Evolutionary conservation across 148 eudicot species (phyloP).

Genomic region (Vaccinium macrocarpon): DNA sequence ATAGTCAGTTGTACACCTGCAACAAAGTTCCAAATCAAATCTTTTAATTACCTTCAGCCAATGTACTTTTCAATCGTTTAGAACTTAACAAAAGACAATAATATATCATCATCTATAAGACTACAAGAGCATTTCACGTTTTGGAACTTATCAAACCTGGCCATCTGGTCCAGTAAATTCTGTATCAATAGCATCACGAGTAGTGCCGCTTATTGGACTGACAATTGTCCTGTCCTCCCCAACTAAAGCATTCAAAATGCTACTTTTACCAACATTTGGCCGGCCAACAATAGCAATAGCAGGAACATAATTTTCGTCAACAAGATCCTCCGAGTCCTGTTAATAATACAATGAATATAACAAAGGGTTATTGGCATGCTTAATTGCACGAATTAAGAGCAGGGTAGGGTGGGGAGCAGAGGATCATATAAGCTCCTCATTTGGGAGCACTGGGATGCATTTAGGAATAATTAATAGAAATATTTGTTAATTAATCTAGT

Average conservation of each 20-base stretch:
- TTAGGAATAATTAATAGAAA: not conserved
- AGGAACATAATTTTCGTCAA: constrained; percentile 67
- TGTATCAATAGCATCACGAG: constrained; percentile 98
- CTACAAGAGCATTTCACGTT: not conserved
- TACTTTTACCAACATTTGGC: constrained; percentile 99
- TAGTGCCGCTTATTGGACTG: constrained; percentile 97
- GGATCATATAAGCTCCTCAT: not conserved
- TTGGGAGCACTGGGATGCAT: not conserved
- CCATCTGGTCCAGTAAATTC: constrained; percentile 90
- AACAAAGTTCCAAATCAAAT: not conserved
- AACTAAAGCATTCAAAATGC: constrained; percentile 92
- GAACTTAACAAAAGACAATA: not conserved
- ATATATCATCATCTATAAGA: not conserved
- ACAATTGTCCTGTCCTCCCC: constrained; percentile 98
- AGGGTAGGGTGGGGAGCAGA: not conserved
- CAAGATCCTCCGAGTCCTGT: constrained; percentile 50
- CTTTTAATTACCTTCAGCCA: not conserved
- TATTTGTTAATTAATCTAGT: not conserved
- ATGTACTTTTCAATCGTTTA: not conserved
- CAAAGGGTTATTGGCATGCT: constrained; percentile 12
- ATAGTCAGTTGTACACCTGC: not conserved
- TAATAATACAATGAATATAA: constrained; percentile 17
- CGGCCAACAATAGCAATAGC: constrained; percentile 91
- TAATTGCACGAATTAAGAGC: not conserved
- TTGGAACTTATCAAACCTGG: constrained; percentile 49